phyloP scores from a whole-genome alignment of 495 filamentous ascomycete genomes.

The Penicillium tannophilum region DNA sequence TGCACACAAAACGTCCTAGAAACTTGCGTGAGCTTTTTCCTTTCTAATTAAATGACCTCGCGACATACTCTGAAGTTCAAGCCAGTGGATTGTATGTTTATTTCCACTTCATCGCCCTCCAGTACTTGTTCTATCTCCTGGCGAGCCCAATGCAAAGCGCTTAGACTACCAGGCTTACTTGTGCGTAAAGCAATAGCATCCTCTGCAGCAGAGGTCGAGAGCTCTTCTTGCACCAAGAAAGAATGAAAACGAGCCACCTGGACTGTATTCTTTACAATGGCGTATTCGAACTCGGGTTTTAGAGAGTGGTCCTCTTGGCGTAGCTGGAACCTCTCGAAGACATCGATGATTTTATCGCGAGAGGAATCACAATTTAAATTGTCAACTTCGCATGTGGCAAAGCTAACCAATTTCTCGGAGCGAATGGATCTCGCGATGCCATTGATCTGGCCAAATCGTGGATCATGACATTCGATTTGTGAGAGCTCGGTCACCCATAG shows the following conservation, averaged over 20 bases:
- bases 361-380: neutral
- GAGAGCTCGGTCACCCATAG: constrained; percentile 8
- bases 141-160: constrained; percentile 35
- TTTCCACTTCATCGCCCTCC: constrained; percentile 28
- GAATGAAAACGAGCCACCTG: constrained; percentile 31
- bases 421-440: constrained; percentile 12
- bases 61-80: constrained; percentile 37
- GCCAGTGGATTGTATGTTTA: constrained; percentile 28
- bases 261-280: constrained; percentile 20
- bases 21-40: neutral
- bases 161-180: neutral
- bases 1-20: constrained; percentile 36
- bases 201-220: neutral
- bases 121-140: constrained; percentile 10
- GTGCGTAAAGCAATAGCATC: neutral
- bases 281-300: constrained; percentile 1
- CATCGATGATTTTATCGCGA: neutral
- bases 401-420: neutral
- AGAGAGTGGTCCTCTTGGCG: neutral
- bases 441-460: constrained; percentile 5
- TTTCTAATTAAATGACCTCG: no score
- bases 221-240: neutral
- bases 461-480: constrained; percentile 11
- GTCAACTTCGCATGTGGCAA: constrained; percentile 10
- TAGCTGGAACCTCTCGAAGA: neutral